Base-by-base conservation (phyloP, 2,329 filamentous ascomycete genomes). In the Fusarium sororula region DNA sequence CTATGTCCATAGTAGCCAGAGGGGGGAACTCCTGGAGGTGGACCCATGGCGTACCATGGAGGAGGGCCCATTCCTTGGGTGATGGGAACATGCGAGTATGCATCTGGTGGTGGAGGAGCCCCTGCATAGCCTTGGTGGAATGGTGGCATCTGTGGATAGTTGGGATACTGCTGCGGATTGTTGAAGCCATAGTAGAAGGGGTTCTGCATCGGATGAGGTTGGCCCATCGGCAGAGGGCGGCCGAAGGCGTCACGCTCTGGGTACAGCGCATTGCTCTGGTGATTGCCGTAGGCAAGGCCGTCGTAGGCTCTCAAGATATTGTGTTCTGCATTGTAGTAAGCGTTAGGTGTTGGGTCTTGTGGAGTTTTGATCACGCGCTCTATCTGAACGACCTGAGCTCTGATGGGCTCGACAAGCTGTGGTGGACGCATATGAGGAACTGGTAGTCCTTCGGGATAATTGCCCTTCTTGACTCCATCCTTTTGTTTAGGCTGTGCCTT, bases 231-330 rank as follows among this genome's bases (percentile, higher is more conserved):
- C 12, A 85, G 74, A 7, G 81, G 78, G 18, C 78, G 78, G 14
- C 75, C 74, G 30, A 77, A 77, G 24, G 80, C 70, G 30, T 81
- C 75, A 11, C 80, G 81, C 12, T 77, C 79, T 5, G 87, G 87
- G 75, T 90, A 87, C n/a, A 88, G 75, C 6, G 81, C 78, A 30
- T 77, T 74, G 3, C 83, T 83, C 30, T 83, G 81, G 30, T 86
- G 84, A 70, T 88, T 88, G 9, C 88, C 88, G 75, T 89, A 91
- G 2, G 83, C 81, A 6, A 86, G 85, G 0, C 89, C 89, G 70
- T 91, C 87, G 70, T 91, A 91, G 32, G 90, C 85, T 20, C 88
- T 86, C 56, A 89, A 82, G 26, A 89, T 79, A 38, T 88, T 86
- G 70, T 85, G 83, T 51, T 84, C 82, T n/a, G 82, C 77, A 74